phyloP scores from a whole-genome alignment of 1,284 basidiomycete species.

The Cryptococcus jaspeensis region DNA sequence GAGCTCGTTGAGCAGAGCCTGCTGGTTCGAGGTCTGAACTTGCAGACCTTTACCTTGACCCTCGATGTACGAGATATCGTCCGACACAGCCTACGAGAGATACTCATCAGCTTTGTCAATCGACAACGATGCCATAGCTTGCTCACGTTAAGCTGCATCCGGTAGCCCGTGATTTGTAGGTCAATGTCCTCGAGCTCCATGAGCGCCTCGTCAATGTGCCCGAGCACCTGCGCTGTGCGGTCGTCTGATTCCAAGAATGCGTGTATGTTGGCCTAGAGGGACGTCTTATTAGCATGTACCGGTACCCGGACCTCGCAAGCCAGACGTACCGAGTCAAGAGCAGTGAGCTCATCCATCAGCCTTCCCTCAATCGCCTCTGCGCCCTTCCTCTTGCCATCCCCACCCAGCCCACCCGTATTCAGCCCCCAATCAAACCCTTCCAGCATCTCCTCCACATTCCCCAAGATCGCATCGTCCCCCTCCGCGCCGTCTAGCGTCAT shows the following conservation, averaged over 20 bases:
- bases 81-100: conserved; percentile 70
- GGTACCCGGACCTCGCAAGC: background rate
- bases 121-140: background rate
- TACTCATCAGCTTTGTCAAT: background rate
- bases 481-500: conserved; percentile 50
- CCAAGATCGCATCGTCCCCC: conserved; percentile 74
- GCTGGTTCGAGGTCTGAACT: conserved; percentile 95
- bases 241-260: conserved; percentile 91
- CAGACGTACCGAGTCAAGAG: conserved; percentile 76
- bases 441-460: conserved; percentile 95
- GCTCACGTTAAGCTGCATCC: conserved; percentile 86
- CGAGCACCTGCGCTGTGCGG: conserved; percentile 79
- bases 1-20: conserved; percentile 73
- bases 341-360: conserved; percentile 79
- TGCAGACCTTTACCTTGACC: conserved; percentile 95
- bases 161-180: conserved; percentile 80
- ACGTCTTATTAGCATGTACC: background rate
- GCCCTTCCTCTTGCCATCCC: conserved; percentile 53
- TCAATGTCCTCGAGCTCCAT: conserved; percentile 84
- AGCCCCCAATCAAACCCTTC: conserved; percentile 95
- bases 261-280: conserved; percentile 82
- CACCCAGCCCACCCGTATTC: conserved; percentile 32
- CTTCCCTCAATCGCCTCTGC: conserved; percentile 85
- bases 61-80: conserved; percentile 95
- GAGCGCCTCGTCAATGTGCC: conserved; percentile 83